phyloP scores from a whole-genome alignment of 2,329 filamentous ascomycete species.

The Paecilomyces formosus region DNA sequence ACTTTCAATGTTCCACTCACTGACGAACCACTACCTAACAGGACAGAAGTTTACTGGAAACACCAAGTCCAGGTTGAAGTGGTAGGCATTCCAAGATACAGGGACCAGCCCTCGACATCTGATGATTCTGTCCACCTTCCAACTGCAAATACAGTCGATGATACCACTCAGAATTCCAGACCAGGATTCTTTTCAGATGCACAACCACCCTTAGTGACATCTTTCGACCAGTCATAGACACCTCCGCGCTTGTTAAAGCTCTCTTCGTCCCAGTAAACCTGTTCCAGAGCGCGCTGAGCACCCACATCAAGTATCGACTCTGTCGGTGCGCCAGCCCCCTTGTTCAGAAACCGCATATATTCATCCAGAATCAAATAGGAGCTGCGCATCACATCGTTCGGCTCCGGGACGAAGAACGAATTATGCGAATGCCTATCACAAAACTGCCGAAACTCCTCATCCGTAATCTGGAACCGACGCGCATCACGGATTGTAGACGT shows the following conservation, averaged over 20 bases:
- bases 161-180: not conserved
- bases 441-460: conserved; percentile 41
- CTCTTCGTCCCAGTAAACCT: conserved; percentile 41
- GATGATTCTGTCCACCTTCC: too few species aligned
- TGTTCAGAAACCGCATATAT: conserved; percentile 45
- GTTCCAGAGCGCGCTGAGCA: conserved; percentile 37
- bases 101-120: too few species aligned
- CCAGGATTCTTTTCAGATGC: not conserved
- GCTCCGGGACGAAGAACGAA: conserved; percentile 41
- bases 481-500: conserved; percentile 34
- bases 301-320: conserved; percentile 40
- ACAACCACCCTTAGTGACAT: not conserved
- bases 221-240: conserved; percentile 43
- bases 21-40: too few species aligned
- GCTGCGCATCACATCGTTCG: conserved; percentile 44
- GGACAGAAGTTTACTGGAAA: too few species aligned
- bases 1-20: too few species aligned
- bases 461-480: conserved; percentile 38
- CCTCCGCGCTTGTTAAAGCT: conserved; percentile 40
- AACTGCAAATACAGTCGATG: too few species aligned
- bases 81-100: too few species aligned
- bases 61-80: too few species aligned
- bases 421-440: conserved; percentile 38
- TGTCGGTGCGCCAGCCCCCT: conserved; percentile 27
- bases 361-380: conserved; percentile 49